Base-by-base conservation (phyloP, 805 yeast species). In the Starmerella asiatica region DNA sequence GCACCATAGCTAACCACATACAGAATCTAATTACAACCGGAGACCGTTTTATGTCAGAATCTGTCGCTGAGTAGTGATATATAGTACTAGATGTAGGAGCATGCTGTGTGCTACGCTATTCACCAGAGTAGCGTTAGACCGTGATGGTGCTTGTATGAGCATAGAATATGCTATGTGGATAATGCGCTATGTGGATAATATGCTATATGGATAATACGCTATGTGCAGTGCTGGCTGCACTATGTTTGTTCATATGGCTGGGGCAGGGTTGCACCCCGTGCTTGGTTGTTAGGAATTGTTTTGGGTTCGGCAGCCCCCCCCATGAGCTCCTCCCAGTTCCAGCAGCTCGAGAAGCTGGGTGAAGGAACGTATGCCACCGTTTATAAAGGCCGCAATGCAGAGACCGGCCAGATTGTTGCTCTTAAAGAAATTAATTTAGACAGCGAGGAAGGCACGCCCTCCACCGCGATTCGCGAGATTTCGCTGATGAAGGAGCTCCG, bases 311-410 rank as follows among this genome's bases (percentile, higher is more conserved):
- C 32, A 6, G 20, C 32, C 32, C 32, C 32, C n/a, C 18, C 29
- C 8, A 52, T 52, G 56, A 47, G 55, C 39, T 46, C 55, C 16
- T 56, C 62, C 37, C 55, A 54, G 38, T 55, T 50, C 39, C 53
- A 51, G 41, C 58, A 55, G 45, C 48, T 58, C 9, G 94, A 84
- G 58, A 83, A 83, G 64, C 70, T 83, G 29, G 94, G 94, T 17
- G 94, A 83, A 62, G 94, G 94, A 36, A 83, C 98, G 1, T 91
- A 91, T 62, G 98, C 98, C 53, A 93, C 95, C n/a, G 98, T 91
- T 26, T 91, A 88, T 65, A 91, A 88, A 55, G 98, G 81, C 30
- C 73, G 84, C 56, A 91, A 82, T 59, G 73, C 82, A 46, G 74
- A 77, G 53, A 79, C 86, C 21, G 95, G 85, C 37, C 85, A 82